A percentile compares a stretch with the other conserved stretches of the same genome.
These are phyloP conservation scores for Periconia sp. DNA, from an alignment of 2,329 filamentous ascomycete genomes.

Conservation along the genomic window DNA sequence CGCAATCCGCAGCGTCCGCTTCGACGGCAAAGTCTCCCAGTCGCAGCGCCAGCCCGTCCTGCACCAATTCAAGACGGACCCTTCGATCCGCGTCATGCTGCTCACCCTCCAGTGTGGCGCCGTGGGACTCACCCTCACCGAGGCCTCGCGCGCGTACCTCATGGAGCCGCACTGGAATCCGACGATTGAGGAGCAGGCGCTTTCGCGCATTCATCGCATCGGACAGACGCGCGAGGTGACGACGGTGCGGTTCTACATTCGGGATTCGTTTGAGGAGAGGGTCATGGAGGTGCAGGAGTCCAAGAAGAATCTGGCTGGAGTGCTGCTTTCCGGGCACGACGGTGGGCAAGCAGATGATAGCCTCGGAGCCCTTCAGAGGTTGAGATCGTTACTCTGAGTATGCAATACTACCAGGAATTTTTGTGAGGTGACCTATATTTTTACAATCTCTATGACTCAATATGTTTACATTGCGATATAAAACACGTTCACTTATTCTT, in stretches of 20 bases:
- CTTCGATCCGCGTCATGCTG: conserved; percentile 49
- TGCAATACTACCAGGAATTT: too few species aligned
- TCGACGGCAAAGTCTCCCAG: conserved; percentile 56
- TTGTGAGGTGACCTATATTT: too few species aligned
- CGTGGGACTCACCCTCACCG: conserved; percentile 58
- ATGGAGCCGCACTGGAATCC: conserved; percentile 61
- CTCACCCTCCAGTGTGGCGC: conserved; percentile 60
- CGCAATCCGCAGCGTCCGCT: conserved; percentile 47
- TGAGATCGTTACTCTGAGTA: too few species aligned
- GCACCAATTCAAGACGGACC: conserved; percentile 49
- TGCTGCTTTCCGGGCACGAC: conserved; percentile 19
- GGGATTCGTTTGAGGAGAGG: conserved; percentile 47
- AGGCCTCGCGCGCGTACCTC: conserved; percentile 55
- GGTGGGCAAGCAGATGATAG: conserved; percentile 23
- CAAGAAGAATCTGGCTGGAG: conserved; percentile 25
- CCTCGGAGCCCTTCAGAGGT: conserved; percentile 20
- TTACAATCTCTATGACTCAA: too few species aligned
- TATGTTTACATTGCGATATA: too few species aligned
- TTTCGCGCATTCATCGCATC: conserved; percentile 38
- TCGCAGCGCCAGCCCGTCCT: conserved; percentile 51
- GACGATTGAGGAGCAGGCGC: conserved; percentile 52
- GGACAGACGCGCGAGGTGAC: conserved; percentile 36
- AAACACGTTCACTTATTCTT: conserved; percentile 34
- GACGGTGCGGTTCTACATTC: conserved; percentile 47
- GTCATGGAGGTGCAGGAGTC: conserved; percentile 19